Base-by-base conservation (phyloP, 2,329 filamentous ascomycete genomes). In the Arthroderma uncinatum region DNA sequence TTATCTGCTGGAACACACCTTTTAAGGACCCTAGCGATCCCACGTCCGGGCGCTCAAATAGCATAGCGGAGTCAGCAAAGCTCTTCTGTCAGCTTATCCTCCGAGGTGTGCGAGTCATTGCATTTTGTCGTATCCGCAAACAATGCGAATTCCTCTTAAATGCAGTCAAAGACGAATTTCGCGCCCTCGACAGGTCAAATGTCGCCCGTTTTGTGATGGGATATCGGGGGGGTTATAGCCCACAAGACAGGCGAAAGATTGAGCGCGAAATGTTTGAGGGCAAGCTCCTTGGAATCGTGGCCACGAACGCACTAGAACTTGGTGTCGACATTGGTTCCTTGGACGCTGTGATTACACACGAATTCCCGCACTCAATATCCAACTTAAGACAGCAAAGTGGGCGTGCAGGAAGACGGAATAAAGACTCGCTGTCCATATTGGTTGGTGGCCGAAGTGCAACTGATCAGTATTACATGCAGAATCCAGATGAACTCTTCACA, bases 251-350 rank as follows among this genome's bases (percentile, higher is more conserved):
- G 57, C 82, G 93, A 16, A 79, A 81, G 57, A 96, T 98, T 59
- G 93, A 98, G 70, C 83, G 80, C 25, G 91, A 97, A 68, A 97
- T 98, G 93, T 98, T 98, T 64, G 87, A 95, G 57, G 93, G 93
- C 0, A 93, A 91, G 65, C 78, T 98, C 1, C 79, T 96, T 60
- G 93, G 93, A 0, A 94, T 98, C 57, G 84, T 98, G 33, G 92
- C 92, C 1, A 98, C 93, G 0, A 95, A 86, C 56, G 93, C 93
- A 0, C 78, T 98, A 2, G 93, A 98, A 68, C 76, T 98, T 1
- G 93, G 93, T 28, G 89, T 98, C 42, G 93, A 98, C 68, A 97
- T 98, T 62, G 93, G 93, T 14, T 88, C 86, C 1, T 76, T 98
- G 7, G 93, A 98, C 70, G 93, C 91, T 56, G 93, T 98, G 10